phyloP scores from a whole-genome alignment of 352 stramenopile genomes.

The Thalassiosira exigua region DNA sequence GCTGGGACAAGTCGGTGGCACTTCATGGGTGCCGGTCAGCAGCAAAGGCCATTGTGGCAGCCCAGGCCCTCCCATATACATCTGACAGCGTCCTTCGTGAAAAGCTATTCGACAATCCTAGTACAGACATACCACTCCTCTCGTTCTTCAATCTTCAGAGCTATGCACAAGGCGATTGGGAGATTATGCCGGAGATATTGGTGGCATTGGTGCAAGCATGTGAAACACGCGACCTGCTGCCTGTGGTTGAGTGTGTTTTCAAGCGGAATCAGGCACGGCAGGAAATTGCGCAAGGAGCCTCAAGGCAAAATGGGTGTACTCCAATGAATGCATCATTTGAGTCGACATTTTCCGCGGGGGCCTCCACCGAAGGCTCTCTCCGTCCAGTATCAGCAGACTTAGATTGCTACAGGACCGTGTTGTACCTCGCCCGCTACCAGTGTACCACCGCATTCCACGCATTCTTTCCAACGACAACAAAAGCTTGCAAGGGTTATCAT shows the following conservation, averaged over 20 bases:
- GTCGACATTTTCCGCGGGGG: slow-evolving; percentile 45
- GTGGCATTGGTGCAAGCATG: slow-evolving; percentile 82
- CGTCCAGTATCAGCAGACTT: slow-evolving; percentile 49
- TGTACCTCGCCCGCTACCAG: slow-evolving; percentile 85
- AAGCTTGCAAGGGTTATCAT: slow-evolving; percentile 85
- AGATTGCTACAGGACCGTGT: slow-evolving; percentile 81
- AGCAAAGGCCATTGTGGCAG: slow-evolving; percentile 61
- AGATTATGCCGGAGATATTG: slow-evolving; percentile 56
- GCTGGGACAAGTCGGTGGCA: slow-evolving; percentile 77
- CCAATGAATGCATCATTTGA: slow-evolving; percentile 58
- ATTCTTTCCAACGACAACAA: slow-evolving; percentile 81
- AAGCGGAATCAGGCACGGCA: slow-evolving; percentile 59
- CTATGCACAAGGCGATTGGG: slow-evolving; percentile 80
- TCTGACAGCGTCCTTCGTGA: slow-evolving; percentile 39
- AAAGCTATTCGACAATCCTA: slow-evolving; percentile 65
- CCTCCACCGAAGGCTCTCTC: slow-evolving; percentile 22
- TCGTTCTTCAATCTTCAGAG: slow-evolving; percentile 79
- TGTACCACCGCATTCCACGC: slow-evolving; percentile 84
- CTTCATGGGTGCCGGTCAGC: slow-evolving; percentile 69
- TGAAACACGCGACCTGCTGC: slow-evolving; percentile 80
- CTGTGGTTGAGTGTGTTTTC: slow-evolving; percentile 76
- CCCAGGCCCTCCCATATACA: slow-evolving; percentile 32
- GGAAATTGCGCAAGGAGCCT: neutral
- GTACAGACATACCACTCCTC: slow-evolving; percentile 69
- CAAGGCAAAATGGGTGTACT: slow-evolving; percentile 9